phyloP scores from a whole-genome alignment of 2,329 filamentous ascomycete genomes.

The Verticillium dahliae region DNA sequence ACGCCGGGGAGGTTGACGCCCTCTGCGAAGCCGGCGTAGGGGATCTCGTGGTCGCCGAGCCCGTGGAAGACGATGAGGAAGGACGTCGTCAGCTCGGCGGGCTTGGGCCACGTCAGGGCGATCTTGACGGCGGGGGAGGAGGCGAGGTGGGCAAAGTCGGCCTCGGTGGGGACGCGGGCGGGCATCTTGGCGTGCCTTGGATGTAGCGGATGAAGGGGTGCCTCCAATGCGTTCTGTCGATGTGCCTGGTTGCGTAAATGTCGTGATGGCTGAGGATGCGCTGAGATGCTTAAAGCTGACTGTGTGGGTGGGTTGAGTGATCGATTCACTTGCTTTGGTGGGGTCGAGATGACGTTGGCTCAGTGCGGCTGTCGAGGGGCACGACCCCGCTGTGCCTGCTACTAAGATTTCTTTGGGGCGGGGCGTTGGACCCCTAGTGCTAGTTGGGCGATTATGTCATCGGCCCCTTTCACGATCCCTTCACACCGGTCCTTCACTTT shows the following conservation, averaged over 20 bases:
- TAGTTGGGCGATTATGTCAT: not conserved
- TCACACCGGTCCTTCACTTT: too few species aligned
- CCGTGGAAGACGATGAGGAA: conserved; percentile 80
- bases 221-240: not conserved
- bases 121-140: conserved; percentile 29
- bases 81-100: conserved; percentile 60
- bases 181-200: conserved; percentile 23
- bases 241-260: not conserved
- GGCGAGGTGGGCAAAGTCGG: conserved; percentile 40
- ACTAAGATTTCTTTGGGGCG: not conserved
- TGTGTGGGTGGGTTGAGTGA: not conserved
- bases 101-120: conserved; percentile 41
- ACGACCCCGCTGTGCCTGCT: not conserved
- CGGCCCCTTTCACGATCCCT: not conserved
- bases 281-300: not conserved
- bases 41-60: conserved; percentile 65
- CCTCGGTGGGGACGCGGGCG: conserved; percentile 41
- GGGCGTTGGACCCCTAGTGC: not conserved
- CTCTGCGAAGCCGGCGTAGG: conserved; percentile 64
- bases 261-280: not conserved
- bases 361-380: not conserved
- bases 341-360: not conserved
- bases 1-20: conserved; percentile 72
- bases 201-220: not conserved
- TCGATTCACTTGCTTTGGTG: not conserved